Evolutionary conservation across 345 rosid genomes (phyloP).

Genomic region (Lepidium aucheri): DNA sequence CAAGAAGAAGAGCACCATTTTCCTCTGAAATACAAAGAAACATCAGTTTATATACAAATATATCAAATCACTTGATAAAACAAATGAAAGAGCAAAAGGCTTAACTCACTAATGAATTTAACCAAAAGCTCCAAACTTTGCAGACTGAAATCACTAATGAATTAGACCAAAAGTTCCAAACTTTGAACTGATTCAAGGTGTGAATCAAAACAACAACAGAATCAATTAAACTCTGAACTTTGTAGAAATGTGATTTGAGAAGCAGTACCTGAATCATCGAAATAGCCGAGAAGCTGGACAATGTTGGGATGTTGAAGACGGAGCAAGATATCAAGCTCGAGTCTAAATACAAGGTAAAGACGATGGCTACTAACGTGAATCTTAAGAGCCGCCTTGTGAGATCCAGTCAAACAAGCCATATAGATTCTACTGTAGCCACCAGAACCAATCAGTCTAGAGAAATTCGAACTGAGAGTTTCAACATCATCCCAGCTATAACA

Average conservation of each 20-base stretch:
- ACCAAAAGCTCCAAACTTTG: not conserved
- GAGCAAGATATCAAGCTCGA: constrained; percentile 64
- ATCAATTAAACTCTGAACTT: constrained; percentile 22
- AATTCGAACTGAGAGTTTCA: constrained; percentile 37
- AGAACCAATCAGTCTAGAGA: constrained; percentile 48
- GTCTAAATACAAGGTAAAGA: constrained; percentile 46
- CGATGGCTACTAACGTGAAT: constrained; percentile 49
- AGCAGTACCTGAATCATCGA: constrained; percentile 47
- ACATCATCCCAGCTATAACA: constrained; percentile 52
- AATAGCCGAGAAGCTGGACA: constrained; percentile 68
- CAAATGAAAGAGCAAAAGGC: not conserved
- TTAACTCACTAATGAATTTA: constrained; percentile 18
- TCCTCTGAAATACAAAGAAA: constrained; percentile 31
- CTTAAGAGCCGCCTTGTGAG: constrained; percentile 51
- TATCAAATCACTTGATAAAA: not conserved
- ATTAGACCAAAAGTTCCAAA: not conserved
- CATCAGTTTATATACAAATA: not conserved
- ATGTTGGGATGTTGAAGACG: constrained; percentile 58
- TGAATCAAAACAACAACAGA: constrained; percentile 31
- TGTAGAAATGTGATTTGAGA: constrained; percentile 6
- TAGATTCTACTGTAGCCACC: constrained; percentile 85
- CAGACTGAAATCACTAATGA: constrained; percentile 24
- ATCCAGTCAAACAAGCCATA: constrained; percentile 40
- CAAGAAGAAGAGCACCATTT: constrained; percentile 61
- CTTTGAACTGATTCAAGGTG: not conserved